phyloP scores from a whole-genome alignment of 140 eudicot genomes.

The Senecio squalidus region DNA sequence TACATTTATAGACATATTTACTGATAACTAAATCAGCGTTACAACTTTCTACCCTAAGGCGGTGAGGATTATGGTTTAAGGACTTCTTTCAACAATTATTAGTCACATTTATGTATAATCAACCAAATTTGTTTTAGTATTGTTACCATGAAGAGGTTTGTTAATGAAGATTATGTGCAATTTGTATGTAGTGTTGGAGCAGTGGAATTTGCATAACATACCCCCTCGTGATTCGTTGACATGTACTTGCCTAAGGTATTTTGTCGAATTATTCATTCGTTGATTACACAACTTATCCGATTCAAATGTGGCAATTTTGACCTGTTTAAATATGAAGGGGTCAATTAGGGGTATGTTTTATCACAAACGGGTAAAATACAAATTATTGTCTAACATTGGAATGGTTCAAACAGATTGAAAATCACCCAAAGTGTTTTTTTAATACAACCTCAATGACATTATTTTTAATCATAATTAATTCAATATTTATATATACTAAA shows the following conservation, averaged over 20 bases:
- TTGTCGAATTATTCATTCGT: conserved; percentile 1
- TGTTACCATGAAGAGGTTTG: not conserved
- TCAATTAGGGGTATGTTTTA: not conserved
- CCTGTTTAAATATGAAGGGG: not conserved
- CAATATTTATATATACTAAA: not conserved
- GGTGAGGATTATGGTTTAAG: too few species aligned
- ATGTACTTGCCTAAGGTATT: conserved; percentile 46
- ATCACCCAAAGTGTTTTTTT: not conserved
- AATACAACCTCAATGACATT: not conserved
- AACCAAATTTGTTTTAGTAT: not conserved
- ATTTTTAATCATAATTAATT: not conserved
- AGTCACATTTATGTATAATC: not conserved
- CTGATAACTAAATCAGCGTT: not conserved
- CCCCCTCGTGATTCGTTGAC: conserved; percentile 79
- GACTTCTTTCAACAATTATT: not conserved
- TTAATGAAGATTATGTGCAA: conserved; percentile 13
- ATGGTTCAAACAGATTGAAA: not conserved
- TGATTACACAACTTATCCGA: not conserved
- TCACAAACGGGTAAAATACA: not conserved
- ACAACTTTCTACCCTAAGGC: too few species aligned
- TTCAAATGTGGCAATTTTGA: not conserved
- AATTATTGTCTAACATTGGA: not conserved
- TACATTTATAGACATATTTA: not conserved
- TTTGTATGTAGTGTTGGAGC: conserved; percentile 91
- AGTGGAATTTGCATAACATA: conserved; percentile 88